These are phyloP conservation scores for Crithidia fasciculata DNA, from an alignment of 208 protist genomes.

Conservation along the genomic window DNA sequence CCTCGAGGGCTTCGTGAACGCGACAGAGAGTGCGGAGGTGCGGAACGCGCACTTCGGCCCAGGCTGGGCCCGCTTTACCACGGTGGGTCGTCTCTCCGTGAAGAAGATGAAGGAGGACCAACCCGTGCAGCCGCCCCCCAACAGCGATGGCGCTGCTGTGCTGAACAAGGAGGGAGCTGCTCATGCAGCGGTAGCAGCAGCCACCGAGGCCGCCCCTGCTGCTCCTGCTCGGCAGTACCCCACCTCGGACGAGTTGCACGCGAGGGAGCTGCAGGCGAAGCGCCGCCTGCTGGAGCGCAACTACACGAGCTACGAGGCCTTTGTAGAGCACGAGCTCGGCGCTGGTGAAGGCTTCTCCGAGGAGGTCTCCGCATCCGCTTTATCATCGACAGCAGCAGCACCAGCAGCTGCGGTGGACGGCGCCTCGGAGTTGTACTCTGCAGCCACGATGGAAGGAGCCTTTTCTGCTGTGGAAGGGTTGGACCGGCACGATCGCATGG, in stretches of 20 bases:
- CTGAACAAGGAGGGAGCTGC: too few species aligned
- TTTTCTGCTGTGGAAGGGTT: conserved; percentile 40
- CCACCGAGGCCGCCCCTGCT: too few species aligned
- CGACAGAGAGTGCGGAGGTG: conserved; percentile 67
- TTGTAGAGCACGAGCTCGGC: conserved; percentile 57
- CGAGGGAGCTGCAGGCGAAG: conserved; percentile 42
- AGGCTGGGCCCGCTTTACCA: conserved; percentile 76
- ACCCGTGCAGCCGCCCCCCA: neutral
- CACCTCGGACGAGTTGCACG: conserved; percentile 57
- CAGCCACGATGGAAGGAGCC: conserved; percentile 41
- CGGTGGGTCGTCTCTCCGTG: conserved; percentile 65
- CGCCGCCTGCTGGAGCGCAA: conserved; percentile 60
- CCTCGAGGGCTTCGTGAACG: conserved; percentile 67
- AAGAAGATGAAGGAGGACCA: conserved; percentile 62
- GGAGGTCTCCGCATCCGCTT: neutral
- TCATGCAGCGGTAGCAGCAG: too few species aligned
- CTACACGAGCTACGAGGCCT: conserved; percentile 77
- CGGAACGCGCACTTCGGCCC: conserved; percentile 80
- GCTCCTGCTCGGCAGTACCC: conserved; percentile 5
- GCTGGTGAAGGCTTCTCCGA: conserved; percentile 33
- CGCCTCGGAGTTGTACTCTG: conserved; percentile 24
- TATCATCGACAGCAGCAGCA: neutral
- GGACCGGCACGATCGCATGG: conserved; percentile 48
- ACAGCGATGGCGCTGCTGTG: too few species aligned
- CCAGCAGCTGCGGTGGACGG: neutral